These are phyloP conservation scores for Aspergillus quadricinctus DNA, from an alignment of 2,329 filamentous ascomycete species.

Conservation along the genomic window DNA sequence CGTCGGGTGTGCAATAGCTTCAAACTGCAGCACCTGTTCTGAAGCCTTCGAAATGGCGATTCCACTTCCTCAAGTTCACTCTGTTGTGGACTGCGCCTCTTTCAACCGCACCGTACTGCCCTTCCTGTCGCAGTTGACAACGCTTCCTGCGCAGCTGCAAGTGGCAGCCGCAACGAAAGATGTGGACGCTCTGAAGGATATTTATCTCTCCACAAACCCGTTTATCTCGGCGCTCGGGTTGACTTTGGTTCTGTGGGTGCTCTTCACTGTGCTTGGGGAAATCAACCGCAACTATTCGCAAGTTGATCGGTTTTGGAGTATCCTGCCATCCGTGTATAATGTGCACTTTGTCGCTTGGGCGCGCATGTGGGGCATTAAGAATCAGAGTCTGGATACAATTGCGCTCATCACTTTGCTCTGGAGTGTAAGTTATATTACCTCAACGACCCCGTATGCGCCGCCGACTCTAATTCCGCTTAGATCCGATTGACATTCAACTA, in stretches of 20 bases:
- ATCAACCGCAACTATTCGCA: constrained; percentile 95
- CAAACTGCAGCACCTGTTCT: neutral
- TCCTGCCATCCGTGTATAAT: constrained; percentile 83
- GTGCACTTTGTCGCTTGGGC: constrained; percentile 82
- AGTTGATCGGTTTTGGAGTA: constrained; percentile 86
- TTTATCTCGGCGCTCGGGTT: constrained; percentile 70
- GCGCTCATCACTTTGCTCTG: constrained; percentile 68
- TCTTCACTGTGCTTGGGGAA: constrained; percentile 75
- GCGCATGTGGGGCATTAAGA: constrained; percentile 66
- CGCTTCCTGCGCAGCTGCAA: constrained; percentile 63
- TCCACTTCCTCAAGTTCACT: constrained; percentile 59
- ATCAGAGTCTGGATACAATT: constrained; percentile 67
- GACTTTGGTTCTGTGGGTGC: constrained; percentile 63
- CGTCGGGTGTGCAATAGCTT: neutral
- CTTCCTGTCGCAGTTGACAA: constrained; percentile 65
- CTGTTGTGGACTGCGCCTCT: constrained; percentile 70
- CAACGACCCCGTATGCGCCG: neutral
- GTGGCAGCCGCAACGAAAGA: constrained; percentile 58
- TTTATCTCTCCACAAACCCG: constrained; percentile 85
- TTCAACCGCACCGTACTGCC: constrained; percentile 71
- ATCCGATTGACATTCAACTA: constrained; percentile 89
- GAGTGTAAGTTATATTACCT: constrained; percentile 58
- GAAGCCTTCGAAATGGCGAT: constrained; percentile 54
- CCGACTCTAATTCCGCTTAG: constrained; percentile 41
- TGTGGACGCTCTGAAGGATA: constrained; percentile 57